Conservation (phyloP, 78 protist species). For the Dictyostelium intermedium region DNA sequence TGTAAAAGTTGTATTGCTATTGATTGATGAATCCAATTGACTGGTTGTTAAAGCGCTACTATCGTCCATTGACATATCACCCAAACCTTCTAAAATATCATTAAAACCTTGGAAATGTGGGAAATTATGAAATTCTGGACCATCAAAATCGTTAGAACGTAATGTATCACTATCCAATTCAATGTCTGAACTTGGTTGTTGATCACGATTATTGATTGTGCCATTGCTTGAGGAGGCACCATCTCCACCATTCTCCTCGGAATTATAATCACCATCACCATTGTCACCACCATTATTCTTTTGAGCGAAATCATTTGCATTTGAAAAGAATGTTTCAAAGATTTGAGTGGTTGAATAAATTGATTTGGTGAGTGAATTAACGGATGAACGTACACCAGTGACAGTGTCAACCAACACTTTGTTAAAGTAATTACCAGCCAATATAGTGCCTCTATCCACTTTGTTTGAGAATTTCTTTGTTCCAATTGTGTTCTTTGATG, state of each 20-base stretch:
- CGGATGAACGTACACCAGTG: neutral
- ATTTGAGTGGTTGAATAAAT: conserved; percentile 66
- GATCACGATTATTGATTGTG: conserved; percentile 12
- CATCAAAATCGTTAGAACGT: conserved; percentile 50
- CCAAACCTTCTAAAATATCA: conserved; percentile 75
- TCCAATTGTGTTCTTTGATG: neutral
- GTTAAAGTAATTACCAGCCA: neutral
- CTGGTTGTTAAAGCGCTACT: neutral
- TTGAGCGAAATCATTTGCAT: neutral
- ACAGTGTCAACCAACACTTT: conserved; percentile 47
- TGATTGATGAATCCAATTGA: neutral
- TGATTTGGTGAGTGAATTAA: conserved; percentile 26
- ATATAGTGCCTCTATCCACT: conserved; percentile 49
- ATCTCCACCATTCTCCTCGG: neutral
- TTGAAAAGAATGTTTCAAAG: conserved; percentile 67
- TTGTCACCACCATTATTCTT: neutral
- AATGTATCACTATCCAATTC: conserved; percentile 39
- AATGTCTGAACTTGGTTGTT: neutral
- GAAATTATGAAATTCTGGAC: conserved; percentile 58
- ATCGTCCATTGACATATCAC: conserved; percentile 61
- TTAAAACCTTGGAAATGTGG: conserved; percentile 81
- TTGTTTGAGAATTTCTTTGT: conserved; percentile 62
- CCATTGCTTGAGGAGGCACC: neutral
- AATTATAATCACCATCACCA: neutral
- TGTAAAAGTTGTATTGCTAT: neutral